These are phyloP conservation scores for Discostella pseudostelligera DNA, from an alignment of 108 stramenopile genomes.

Conservation along the genomic window DNA sequence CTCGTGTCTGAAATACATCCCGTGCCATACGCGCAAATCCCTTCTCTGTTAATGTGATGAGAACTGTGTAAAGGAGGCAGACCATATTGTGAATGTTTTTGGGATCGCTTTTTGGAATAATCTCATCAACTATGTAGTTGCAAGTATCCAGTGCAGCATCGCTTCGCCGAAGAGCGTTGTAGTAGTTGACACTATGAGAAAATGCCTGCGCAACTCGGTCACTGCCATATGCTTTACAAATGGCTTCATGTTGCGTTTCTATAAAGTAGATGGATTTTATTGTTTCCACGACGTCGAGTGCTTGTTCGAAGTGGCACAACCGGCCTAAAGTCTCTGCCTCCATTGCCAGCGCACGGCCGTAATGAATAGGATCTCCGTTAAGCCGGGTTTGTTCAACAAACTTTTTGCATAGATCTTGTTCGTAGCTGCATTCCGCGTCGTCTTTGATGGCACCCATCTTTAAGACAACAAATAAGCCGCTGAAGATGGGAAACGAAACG, in stretches of 20 bases:
- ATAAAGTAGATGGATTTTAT: conserved; percentile 54
- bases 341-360: conserved; percentile 62
- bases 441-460: conserved; percentile 51
- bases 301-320: conserved; percentile 50
- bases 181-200: conserved; percentile 51
- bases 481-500: conserved; percentile 63
- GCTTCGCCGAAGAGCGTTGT: conserved; percentile 31
- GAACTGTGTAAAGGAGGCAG: conserved; percentile 49
- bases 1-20: conserved; percentile 37
- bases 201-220: conserved; percentile 61
- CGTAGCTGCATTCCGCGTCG: conserved; percentile 48
- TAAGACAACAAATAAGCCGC: conserved; percentile 53
- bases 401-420: conserved; percentile 48
- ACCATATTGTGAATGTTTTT: conserved; percentile 58
- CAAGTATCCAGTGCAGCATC: conserved; percentile 51
- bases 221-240: conserved; percentile 58
- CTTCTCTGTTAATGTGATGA: conserved; percentile 55
- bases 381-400: conserved; percentile 57
- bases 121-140: conserved; percentile 45
- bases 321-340: conserved; percentile 58
- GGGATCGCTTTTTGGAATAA: conserved; percentile 60
- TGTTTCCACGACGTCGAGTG: conserved; percentile 44
- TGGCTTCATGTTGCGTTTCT: conserved; percentile 50
- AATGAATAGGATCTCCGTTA: conserved; percentile 58
- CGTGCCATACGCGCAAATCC: conserved; percentile 47